Conservation (phyloP, 2,329 filamentous ascomycete genomes). For the Magnaporthales sp. region DNA sequence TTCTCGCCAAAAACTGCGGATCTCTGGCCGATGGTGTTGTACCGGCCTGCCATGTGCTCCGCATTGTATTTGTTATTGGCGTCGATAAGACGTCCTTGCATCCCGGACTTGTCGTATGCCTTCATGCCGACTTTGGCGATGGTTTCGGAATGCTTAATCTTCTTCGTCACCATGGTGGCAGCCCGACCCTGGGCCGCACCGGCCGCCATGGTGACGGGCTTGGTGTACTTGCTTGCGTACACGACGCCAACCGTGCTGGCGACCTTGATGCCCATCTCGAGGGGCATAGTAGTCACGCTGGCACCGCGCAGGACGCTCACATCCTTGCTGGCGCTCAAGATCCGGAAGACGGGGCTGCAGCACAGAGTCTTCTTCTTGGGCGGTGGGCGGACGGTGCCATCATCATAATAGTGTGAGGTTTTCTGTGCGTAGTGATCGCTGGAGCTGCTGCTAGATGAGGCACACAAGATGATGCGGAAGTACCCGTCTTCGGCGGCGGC, state of each 20-base stretch:
- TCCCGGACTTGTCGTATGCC: constrained; percentile 24
- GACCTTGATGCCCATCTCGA: constrained; percentile 55
- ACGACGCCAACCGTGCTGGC: constrained; percentile 39
- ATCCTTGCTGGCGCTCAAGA: constrained; percentile 57
- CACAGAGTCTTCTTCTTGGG: constrained; percentile 50
- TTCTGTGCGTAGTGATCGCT: constrained; percentile 6
- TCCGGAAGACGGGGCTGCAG: constrained; percentile 57
- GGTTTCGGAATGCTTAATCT: constrained; percentile 31
- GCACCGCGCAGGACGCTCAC: constrained; percentile 55
- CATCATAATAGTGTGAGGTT: not conserved
- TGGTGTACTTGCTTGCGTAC: constrained; percentile 33
- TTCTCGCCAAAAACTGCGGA: constrained; percentile 12
- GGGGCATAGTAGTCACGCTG: constrained; percentile 53
- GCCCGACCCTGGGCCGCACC: constrained; percentile 27
- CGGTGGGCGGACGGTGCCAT: constrained; percentile 8
- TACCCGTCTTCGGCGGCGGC: constrained; percentile 57
- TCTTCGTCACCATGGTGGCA: constrained; percentile 25
- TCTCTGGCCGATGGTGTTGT: constrained; percentile 20
- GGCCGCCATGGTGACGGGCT: constrained; percentile 23
- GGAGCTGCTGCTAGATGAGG: constrained; percentile 12
- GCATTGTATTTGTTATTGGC: constrained; percentile 27
- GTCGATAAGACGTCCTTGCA: constrained; percentile 21
- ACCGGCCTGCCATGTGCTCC: constrained; percentile 21
- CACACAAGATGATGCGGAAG: constrained; percentile 57
- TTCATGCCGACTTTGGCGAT: constrained; percentile 28